Evolutionary conservation across 495 filamentous ascomycete genomes (phyloP).

Genomic region (Neurospora sp.): DNA sequence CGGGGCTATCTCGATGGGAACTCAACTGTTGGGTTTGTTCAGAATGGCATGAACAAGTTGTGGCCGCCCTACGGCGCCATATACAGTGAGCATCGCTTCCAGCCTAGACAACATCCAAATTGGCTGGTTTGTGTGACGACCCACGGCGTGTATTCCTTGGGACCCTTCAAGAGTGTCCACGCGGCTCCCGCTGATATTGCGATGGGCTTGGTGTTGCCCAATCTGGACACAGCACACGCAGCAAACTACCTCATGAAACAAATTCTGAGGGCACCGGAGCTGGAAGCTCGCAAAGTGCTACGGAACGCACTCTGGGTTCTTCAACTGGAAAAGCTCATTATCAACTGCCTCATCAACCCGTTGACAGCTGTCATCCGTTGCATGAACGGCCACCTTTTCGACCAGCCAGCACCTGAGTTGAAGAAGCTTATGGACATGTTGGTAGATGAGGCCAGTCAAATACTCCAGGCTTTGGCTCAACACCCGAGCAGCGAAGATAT

Average conservation of each 20-base stretch:
- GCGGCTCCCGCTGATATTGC: slow-evolving; percentile 46
- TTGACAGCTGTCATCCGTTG: slow-evolving; percentile 64
- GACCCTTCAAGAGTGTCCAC: slow-evolving; percentile 53
- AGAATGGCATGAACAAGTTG: slow-evolving; percentile 68
- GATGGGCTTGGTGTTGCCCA: slow-evolving; percentile 20
- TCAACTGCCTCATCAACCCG: slow-evolving; percentile 75
- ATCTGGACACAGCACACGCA: not conserved
- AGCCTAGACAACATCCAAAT: slow-evolving; percentile 44
- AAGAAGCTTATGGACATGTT: slow-evolving; percentile 41
- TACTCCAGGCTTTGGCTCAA: slow-evolving; percentile 40
- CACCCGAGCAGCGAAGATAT: slow-evolving; percentile 17
- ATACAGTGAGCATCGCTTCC: slow-evolving; percentile 19
- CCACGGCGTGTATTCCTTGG: slow-evolving; percentile 54
- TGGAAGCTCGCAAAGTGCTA: slow-evolving; percentile 34
- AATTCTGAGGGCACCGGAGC: slow-evolving; percentile 19
- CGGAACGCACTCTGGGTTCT: slow-evolving; percentile 43
- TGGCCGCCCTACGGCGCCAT: slow-evolving; percentile 50
- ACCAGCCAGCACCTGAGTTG: slow-evolving; percentile 44
- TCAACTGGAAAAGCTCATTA: slow-evolving; percentile 50
- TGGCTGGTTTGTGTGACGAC: slow-evolving; percentile 57
- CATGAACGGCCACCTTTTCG: slow-evolving; percentile 63
- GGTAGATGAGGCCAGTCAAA: slow-evolving; percentile 53
- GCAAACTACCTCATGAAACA: slow-evolving; percentile 12
- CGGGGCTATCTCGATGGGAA: slow-evolving; percentile 47
- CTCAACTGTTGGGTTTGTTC: slow-evolving; percentile 65